A percentile compares a stretch with the other conserved stretches of the same genome.
Conservation (phyloP, 1,284 basidiomycete genomes). For the Cryptococcus sp. region DNA sequence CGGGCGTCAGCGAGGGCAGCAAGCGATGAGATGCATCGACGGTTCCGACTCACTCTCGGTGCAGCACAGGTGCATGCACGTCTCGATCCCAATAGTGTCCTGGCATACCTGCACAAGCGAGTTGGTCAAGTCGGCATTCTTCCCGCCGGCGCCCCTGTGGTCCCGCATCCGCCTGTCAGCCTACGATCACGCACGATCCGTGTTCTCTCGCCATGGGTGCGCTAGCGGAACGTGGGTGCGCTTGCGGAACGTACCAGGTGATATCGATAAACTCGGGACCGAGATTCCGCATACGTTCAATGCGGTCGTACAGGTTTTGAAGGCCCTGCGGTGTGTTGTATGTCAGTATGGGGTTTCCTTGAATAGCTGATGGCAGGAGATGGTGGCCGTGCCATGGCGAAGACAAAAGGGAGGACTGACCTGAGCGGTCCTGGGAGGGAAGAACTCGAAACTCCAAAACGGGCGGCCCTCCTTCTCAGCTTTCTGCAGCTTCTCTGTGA, state of each 20-base stretch:
- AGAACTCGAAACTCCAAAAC: conserved; percentile 97
- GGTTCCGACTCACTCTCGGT: conserved; percentile 68
- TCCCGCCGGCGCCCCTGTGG: conserved; percentile 86
- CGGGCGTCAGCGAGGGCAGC: background rate
- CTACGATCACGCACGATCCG: background rate
- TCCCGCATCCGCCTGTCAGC: background rate
- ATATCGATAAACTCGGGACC: conserved; percentile 99
- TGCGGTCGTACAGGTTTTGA: conserved; percentile 91
- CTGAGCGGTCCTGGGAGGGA: conserved; percentile 92
- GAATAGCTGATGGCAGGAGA: background rate
- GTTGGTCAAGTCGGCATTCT: conserved; percentile 87
- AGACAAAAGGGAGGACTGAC: conserved; percentile 48
- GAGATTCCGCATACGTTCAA: conserved; percentile 92
- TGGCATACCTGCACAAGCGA: conserved; percentile 96
- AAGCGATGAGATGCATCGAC: background rate
- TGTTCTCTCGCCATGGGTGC: too few species aligned
- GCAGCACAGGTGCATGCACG: conserved; percentile 97
- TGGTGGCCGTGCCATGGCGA: background rate
- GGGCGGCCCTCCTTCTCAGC: conserved; percentile 74
- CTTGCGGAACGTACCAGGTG: conserved; percentile 65
- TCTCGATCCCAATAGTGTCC: conserved; percentile 85
- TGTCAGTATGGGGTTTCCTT: background rate
- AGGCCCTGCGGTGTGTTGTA: conserved; percentile 61
- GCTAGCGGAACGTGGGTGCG: background rate
- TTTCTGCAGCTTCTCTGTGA: conserved; percentile 82